These are phyloP conservation scores for Leccinum sublutescens DNA, from an alignment of 768 basidiomycete species.

Conservation along the genomic window DNA sequence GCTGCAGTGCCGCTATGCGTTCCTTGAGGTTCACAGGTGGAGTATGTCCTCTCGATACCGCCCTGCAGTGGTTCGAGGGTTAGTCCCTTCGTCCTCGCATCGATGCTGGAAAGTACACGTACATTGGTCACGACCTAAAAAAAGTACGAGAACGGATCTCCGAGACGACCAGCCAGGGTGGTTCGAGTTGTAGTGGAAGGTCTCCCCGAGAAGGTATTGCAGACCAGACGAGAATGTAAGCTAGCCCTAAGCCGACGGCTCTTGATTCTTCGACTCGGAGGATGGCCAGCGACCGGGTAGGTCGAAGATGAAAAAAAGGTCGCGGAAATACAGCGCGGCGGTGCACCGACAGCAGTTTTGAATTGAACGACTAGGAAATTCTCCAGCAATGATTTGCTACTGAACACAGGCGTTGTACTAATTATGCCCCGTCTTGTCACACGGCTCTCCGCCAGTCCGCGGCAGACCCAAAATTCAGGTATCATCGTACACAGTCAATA, in stretches of 20 bases:
- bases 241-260: slow-evolving; percentile 1
- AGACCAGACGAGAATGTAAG: slow-evolving; percentile 8
- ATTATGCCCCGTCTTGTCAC: slow-evolving; percentile 8
- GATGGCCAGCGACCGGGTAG: slow-evolving; percentile 1
- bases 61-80: slow-evolving; percentile 22
- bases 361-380: neutral
- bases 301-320: neutral
- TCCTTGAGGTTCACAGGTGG: slow-evolving; percentile 64
- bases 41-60: slow-evolving; percentile 26
- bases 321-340: neutral
- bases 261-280: slow-evolving; percentile 11
- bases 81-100: slow-evolving; percentile 8
- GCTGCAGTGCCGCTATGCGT: slow-evolving; percentile 79
- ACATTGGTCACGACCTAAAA: slow-evolving; percentile 22
- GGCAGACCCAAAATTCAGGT: neutral
- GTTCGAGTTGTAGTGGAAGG: slow-evolving; percentile 8
- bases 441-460: neutral
- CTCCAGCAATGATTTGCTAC: neutral
- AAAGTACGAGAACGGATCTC: slow-evolving; percentile 5
- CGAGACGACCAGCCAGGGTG: slow-evolving; percentile 25
- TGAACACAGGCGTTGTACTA: slow-evolving; percentile 4
- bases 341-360: neutral
- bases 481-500: slow-evolving; percentile 3
- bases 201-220: slow-evolving; percentile 5
- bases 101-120: slow-evolving; percentile 2